phyloP scores from a whole-genome alignment of 2,329 filamentous ascomycete species.

The Fusarium albidum region DNA sequence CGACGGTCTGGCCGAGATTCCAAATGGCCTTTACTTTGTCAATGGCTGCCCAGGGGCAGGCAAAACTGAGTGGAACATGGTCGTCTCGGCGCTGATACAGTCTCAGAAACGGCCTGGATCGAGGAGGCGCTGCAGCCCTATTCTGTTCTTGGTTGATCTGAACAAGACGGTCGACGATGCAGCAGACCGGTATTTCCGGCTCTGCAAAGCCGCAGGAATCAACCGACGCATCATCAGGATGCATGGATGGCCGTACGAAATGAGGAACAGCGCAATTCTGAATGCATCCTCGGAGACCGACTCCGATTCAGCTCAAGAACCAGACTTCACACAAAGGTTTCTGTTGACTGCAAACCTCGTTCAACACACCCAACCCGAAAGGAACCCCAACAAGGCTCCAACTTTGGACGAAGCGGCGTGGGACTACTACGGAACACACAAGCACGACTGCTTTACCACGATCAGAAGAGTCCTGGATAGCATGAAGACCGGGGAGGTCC shows the following conservation, averaged over 20 bases:
- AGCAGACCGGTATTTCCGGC: conserved; percentile 50
- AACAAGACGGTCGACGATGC: conserved; percentile 57
- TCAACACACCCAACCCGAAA: conserved; percentile 14
- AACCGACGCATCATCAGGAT: conserved; percentile 48
- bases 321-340: conserved; percentile 49
- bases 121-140: conserved; percentile 40
- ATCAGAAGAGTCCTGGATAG: conserved; percentile 49
- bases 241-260: conserved; percentile 51
- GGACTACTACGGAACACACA: conserved; percentile 48
- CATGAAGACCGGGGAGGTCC: conserved; percentile 40
- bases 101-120: conserved; percentile 38
- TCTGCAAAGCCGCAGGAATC: conserved; percentile 48
- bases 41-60: conserved; percentile 58
- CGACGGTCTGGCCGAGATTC: conserved; percentile 45
- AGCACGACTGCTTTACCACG: conserved; percentile 42
- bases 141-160: conserved; percentile 57
- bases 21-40: conserved; percentile 53
- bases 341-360: conserved; percentile 39
- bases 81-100: conserved; percentile 50
- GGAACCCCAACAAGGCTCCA: conserved; percentile 42
- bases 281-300: conserved; percentile 22
- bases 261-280: conserved; percentile 43
- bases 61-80: conserved; percentile 57
- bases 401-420: conserved; percentile 55
- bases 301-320: conserved; percentile 1